phyloP scores from a whole-genome alignment of 208 protist genomes.

The Leishmania major region DNA sequence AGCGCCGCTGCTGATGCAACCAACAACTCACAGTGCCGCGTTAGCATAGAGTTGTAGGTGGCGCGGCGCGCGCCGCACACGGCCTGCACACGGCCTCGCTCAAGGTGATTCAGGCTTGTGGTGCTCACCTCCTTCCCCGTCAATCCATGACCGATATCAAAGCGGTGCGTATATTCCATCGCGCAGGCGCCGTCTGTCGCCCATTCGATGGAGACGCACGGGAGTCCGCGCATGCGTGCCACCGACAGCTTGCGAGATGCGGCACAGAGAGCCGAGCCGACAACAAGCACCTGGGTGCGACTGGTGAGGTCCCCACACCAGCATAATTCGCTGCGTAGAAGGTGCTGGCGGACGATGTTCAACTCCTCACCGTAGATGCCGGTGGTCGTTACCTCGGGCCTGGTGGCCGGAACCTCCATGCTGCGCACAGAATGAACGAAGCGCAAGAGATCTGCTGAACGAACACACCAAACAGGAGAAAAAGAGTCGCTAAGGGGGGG shows the following conservation, averaged over 20 bases:
- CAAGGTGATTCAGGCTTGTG: slow-evolving; percentile 33
- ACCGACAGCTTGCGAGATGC: slow-evolving; percentile 45
- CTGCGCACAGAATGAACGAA: neutral
- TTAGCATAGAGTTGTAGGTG: slow-evolving; percentile 42
- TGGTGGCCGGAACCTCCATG: slow-evolving; percentile 36
- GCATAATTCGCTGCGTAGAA: slow-evolving; percentile 27
- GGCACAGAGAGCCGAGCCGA: slow-evolving; percentile 26
- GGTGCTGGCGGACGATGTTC: slow-evolving; percentile 32
- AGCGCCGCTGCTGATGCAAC: slow-evolving; percentile 30
- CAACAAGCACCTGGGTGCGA: slow-evolving; percentile 51
- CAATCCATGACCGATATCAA: slow-evolving; percentile 40
- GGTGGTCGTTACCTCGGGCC: slow-evolving; percentile 62
- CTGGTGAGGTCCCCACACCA: slow-evolving; percentile 51
- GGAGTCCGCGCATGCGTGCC: slow-evolving; percentile 48
- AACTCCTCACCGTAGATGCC: slow-evolving; percentile 59
- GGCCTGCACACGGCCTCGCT: slow-evolving; percentile 33
- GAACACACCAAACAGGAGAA: slow-evolving; percentile 3
- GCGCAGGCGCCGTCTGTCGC: slow-evolving; percentile 45
- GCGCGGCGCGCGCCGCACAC: slow-evolving; percentile 32
- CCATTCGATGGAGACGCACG: slow-evolving; percentile 63
- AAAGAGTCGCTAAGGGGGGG: neutral
- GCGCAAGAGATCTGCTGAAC: neutral
- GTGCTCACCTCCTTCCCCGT: slow-evolving; percentile 50
- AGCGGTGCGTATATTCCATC: slow-evolving; percentile 29
- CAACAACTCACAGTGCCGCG: slow-evolving; percentile 41